Base-by-base conservation (phyloP, 2,329 filamentous ascomycete genomes). In the Aspergillus sclerotialis region DNA sequence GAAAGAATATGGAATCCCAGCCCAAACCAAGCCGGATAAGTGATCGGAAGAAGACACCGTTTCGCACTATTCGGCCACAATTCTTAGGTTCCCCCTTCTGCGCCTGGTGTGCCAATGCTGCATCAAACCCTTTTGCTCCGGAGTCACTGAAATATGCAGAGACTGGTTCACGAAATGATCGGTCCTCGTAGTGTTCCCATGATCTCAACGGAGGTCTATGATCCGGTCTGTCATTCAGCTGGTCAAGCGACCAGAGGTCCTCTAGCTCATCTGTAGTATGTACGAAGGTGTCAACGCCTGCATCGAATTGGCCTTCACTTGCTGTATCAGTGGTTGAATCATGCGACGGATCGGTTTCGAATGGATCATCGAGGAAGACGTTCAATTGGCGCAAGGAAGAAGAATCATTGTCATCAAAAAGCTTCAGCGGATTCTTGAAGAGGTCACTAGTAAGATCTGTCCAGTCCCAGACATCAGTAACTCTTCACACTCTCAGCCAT, bases 101-200 rank as follows among this genome's bases (percentile, higher is more conserved):
- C 26, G 39, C 44, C 26, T 56, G 48, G 13, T 52, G 50, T 26
- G 48, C 42, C 21, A 68, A 40, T 16, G 54, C 54, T 5, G 59
- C 57, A 46, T 67, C 63, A 25, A 64, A 66, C 3, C 60, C 60
- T 30, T 45, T 46, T 2, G 58, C 50, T 1, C 59, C 60, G 11
- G 62, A 60, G 48, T 69, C 66, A 34, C 63, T 67, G 23, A 69
- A 55, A 36, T 67, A 68, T 26, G 53, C 56, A 17, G 62, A 63
- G 17, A 42, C 34, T 4, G 55, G 54, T 30, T 63, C 57, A 23
- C 46, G 37, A 25, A 56, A 55, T 8, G 41, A 36, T 31, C 42
- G 49, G 15, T 61, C 39, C 16, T 56, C 44, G 39, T 63, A 67
- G 9, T 40, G 56, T 42, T 69, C 66, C 66, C 66, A 69, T 21